Evolutionary conservation across 768 basidiomycete species (phyloP).

Genomic region (Rhizopogon vesiculosus): DNA sequence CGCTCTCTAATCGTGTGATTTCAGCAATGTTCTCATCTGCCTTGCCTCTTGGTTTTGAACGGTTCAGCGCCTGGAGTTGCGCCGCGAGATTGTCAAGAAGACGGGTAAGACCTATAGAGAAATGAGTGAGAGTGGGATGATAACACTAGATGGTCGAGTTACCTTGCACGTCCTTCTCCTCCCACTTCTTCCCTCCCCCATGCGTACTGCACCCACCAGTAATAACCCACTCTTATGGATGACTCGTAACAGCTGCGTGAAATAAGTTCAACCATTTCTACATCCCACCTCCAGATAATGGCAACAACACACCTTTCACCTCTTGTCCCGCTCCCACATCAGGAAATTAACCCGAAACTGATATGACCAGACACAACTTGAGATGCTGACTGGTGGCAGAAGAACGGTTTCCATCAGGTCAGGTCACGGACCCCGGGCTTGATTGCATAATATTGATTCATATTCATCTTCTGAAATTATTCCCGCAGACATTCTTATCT

Average conservation of each 20-base stretch:
- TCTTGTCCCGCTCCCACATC: slow-evolving; percentile 96
- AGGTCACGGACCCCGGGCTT: too few species aligned
- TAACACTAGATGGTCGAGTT: slow-evolving; percentile 6
- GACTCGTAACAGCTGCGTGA: slow-evolving; percentile 77
- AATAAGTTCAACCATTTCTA: not conserved
- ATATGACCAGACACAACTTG: too few species aligned
- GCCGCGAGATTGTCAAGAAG: slow-evolving; percentile 65
- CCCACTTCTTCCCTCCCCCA: slow-evolving; percentile 81
- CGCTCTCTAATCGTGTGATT: slow-evolving; percentile 74
- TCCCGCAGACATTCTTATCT: too few species aligned
- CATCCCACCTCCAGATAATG: not conserved
- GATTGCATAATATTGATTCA: too few species aligned
- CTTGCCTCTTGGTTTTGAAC: slow-evolving; percentile 79
- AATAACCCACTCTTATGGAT: slow-evolving; percentile 98
- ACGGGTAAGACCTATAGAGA: slow-evolving; percentile 43
- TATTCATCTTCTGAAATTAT: too few species aligned
- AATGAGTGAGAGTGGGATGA: slow-evolving; percentile 9
- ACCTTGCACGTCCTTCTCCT: slow-evolving; percentile 93
- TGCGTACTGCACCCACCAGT: slow-evolving; percentile 89
- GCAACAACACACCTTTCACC: slow-evolving; percentile 78
- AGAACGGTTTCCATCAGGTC: too few species aligned
- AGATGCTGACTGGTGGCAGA: too few species aligned
- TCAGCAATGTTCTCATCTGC: slow-evolving; percentile 78
- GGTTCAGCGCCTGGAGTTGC: slow-evolving; percentile 78
- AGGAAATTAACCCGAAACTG: too few species aligned